phyloP scores from a whole-genome alignment of 179 eudicot species.

The Beta macrorhiza region DNA sequence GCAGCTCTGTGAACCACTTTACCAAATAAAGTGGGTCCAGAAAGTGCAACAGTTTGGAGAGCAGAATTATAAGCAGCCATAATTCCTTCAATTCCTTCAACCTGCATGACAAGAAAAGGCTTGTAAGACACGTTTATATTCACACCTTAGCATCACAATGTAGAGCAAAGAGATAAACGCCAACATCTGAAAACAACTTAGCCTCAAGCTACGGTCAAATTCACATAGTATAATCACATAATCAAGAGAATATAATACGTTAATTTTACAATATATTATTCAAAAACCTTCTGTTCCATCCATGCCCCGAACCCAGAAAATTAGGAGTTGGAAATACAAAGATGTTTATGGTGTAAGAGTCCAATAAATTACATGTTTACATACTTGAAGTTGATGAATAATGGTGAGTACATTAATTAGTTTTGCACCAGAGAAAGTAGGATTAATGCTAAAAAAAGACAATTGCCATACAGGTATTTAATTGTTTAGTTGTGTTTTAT shows the following conservation, averaged over 20 bases:
- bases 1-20: conserved; percentile 72
- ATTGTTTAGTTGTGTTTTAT: not conserved
- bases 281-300: not conserved
- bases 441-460: not conserved
- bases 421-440: not conserved
- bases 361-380: not conserved
- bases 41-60: conserved; percentile 54
- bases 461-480: not conserved
- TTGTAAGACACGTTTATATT: not conserved
- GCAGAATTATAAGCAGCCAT: conserved; percentile 69
- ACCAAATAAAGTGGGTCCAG: conserved; percentile 86
- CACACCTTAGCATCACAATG: not conserved
- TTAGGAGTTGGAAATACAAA: not conserved
- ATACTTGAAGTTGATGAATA: not conserved
- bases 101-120: conserved; percentile 36
- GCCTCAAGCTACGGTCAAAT: not conserved
- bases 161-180: not conserved
- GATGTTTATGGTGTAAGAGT: not conserved
- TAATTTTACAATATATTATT: not conserved
- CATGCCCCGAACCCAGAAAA: not conserved
- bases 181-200: not conserved
- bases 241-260: not conserved
- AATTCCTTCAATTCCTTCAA: conserved; percentile 79
- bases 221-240: not conserved
- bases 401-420: not conserved